Percentiles rank a stretch among this genome's conserved stretches.
These are phyloP conservation scores for Petrea volubilis DNA, from an alignment of 257 asterid species.

Conservation along the genomic window DNA sequence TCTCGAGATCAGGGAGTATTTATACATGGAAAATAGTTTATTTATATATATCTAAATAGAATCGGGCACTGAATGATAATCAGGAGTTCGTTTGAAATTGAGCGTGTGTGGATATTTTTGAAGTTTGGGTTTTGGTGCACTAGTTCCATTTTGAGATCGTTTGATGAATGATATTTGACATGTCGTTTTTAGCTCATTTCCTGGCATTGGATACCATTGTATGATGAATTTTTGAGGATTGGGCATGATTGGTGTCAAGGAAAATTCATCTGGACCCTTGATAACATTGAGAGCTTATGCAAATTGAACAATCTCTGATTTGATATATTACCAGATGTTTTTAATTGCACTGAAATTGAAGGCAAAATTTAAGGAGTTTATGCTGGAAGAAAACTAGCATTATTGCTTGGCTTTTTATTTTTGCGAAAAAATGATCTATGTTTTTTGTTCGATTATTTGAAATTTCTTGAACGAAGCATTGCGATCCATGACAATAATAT, in stretches of 20 bases:
- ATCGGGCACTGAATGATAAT: no score
- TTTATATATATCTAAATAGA: no score
- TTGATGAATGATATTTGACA: not conserved
- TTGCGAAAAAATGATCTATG: not conserved
- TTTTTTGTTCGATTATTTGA: not conserved
- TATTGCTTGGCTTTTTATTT: not conserved
- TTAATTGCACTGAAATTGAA: not conserved
- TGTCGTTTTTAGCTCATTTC: not conserved
- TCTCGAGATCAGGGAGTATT: no score
- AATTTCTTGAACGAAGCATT: no score
- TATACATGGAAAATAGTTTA: no score
- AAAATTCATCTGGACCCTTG: constrained; percentile 2
- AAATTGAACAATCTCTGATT: not conserved
- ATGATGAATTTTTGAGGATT: not conserved
- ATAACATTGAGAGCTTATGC: not conserved
- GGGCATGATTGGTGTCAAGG: constrained; percentile 2
- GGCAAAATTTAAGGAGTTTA: not conserved
- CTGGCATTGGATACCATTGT: constrained; percentile 18
- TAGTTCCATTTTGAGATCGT: no score
- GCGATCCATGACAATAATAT: no score
- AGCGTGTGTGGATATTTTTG: no score
- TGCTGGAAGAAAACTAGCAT: not conserved
- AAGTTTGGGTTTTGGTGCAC: no score
- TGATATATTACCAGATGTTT: not conserved
- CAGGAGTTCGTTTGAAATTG: no score